Percentiles rank a stretch among this genome's conserved stretches.
Evolutionary conservation across 441 rosid genomes (phyloP).

Genomic region (Populus hybrid): DNA sequence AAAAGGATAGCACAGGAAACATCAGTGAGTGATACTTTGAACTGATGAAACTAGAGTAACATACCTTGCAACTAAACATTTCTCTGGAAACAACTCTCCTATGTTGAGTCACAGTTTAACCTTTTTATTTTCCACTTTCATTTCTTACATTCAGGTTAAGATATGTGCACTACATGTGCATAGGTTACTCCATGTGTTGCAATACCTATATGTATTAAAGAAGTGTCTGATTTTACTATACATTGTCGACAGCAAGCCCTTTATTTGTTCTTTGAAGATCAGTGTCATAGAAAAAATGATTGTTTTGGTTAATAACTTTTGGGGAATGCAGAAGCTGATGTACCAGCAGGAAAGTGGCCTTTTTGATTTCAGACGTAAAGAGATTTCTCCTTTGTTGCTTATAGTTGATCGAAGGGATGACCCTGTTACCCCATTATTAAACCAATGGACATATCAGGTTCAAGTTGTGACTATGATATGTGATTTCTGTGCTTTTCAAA

Average conservation of each 20-base stretch:
- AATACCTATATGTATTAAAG: not conserved
- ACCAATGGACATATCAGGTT: conserved; percentile 98
- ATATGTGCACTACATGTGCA: not conserved
- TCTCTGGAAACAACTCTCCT: not conserved
- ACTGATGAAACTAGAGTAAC: not conserved
- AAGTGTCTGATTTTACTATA: not conserved
- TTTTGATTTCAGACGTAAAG: conserved; percentile 87
- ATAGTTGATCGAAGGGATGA: conserved; percentile 93
- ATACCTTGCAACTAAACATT: not conserved
- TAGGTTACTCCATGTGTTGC: not conserved
- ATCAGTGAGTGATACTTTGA: conserved; percentile 50
- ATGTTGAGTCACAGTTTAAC: not conserved
- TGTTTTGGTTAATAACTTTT: conserved; percentile 4
- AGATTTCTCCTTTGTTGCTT: conserved; percentile 76
- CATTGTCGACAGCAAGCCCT: not conserved
- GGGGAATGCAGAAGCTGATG: conserved; percentile 77
- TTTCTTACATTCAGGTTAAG: conserved; percentile 2
- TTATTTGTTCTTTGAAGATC: not conserved
- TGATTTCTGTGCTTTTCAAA: conserved; percentile 8
- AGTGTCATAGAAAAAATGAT: conserved; percentile 10
- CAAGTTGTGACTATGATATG: conserved; percentile 15
- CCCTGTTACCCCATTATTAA: conserved; percentile 87
- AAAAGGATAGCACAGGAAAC: conserved; percentile 98
- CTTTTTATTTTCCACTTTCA: not conserved
- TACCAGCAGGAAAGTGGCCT: conserved; percentile 96